phyloP scores from a whole-genome alignment of 139 green algal genomes.

The Closterium sp. region DNA sequence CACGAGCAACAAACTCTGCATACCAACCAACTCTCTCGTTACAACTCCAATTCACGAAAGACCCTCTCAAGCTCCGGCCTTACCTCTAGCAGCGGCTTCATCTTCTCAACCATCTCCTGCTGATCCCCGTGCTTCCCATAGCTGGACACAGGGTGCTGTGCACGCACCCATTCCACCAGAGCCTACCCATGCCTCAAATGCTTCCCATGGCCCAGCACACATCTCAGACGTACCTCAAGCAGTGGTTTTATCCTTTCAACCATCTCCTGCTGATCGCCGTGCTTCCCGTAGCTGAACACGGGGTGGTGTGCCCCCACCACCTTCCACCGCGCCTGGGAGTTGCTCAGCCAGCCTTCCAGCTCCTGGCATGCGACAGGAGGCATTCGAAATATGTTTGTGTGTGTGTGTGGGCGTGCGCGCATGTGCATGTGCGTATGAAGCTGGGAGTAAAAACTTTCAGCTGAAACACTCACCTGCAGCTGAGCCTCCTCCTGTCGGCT shows the following conservation, averaged over 20 bases:
- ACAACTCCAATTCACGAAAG: background rate
- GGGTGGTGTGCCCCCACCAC: slow-evolving; percentile 53
- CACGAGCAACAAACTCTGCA: background rate
- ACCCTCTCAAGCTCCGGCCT: background rate
- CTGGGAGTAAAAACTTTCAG: background rate
- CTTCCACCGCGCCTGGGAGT: slow-evolving; percentile 39
- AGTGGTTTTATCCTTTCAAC: slow-evolving; percentile 13
- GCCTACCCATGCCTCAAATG: no score
- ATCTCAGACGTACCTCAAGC: slow-evolving; percentile 9
- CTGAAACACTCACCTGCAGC: background rate
- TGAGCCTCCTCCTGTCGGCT: background rate
- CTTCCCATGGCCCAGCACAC: no score
- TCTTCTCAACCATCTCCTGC: slow-evolving; percentile 14
- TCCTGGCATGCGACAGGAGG: background rate
- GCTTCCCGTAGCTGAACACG: slow-evolving; percentile 36
- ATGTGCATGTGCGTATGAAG: background rate
- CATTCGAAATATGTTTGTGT: background rate
- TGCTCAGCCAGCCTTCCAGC: slow-evolving; percentile 10
- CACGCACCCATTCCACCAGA: slow-evolving; percentile 52
- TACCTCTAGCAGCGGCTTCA: background rate
- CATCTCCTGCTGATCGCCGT: slow-evolving; percentile 25
- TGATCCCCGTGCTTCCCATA: slow-evolving; percentile 27
- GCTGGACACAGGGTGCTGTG: slow-evolving; percentile 48
- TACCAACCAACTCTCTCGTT: background rate
- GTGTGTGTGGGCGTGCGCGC: background rate